phyloP scores from a whole-genome alignment of 805 yeast genomes.

The Schizosaccharomyces pombe region DNA sequence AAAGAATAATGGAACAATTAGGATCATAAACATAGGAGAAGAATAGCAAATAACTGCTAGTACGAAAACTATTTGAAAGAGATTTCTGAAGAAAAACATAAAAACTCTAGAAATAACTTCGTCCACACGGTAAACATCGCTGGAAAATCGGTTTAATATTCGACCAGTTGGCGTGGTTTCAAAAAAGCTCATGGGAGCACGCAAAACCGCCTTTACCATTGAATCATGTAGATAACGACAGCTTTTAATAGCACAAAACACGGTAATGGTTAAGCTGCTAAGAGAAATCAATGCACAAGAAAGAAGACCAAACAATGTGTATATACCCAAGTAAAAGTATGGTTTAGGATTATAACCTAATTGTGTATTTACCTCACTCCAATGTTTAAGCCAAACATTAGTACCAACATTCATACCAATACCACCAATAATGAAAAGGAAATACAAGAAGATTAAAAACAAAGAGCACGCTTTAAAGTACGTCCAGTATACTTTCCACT shows the following conservation, averaged over 20 bases:
- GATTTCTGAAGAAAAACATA: slow-evolving; percentile 17
- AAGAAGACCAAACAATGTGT: slow-evolving; percentile 48
- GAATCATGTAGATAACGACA: slow-evolving; percentile 45
- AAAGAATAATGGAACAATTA: slow-evolving; percentile 44
- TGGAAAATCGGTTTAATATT: slow-evolving; percentile 71
- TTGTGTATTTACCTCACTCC: slow-evolving; percentile 76
- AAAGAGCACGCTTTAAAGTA: slow-evolving; percentile 79
- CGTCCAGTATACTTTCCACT: slow-evolving; percentile 60
- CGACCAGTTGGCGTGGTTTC: slow-evolving; percentile 93
- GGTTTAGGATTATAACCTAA: slow-evolving; percentile 50
- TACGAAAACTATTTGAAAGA: slow-evolving; percentile 29
- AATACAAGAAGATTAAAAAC: slow-evolving; percentile 34
- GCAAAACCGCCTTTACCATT: slow-evolving; percentile 51
- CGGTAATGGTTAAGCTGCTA: slow-evolving; percentile 52
- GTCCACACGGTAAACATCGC: slow-evolving; percentile 73
- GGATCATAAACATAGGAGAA: slow-evolving; percentile 63
- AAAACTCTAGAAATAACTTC: slow-evolving; percentile 28
- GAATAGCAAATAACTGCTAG: slow-evolving; percentile 58
- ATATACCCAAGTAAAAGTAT: slow-evolving; percentile 48
- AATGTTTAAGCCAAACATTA: slow-evolving; percentile 83
- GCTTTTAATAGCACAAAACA: slow-evolving; percentile 61
- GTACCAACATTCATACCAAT: slow-evolving; percentile 18
- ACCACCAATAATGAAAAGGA: slow-evolving; percentile 24
- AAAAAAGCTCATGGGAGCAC: slow-evolving; percentile 88
- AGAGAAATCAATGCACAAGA: slow-evolving; percentile 36